phyloP scores from a whole-genome alignment of 2,329 filamentous ascomycete genomes.

The Talaromyces piceae region DNA sequence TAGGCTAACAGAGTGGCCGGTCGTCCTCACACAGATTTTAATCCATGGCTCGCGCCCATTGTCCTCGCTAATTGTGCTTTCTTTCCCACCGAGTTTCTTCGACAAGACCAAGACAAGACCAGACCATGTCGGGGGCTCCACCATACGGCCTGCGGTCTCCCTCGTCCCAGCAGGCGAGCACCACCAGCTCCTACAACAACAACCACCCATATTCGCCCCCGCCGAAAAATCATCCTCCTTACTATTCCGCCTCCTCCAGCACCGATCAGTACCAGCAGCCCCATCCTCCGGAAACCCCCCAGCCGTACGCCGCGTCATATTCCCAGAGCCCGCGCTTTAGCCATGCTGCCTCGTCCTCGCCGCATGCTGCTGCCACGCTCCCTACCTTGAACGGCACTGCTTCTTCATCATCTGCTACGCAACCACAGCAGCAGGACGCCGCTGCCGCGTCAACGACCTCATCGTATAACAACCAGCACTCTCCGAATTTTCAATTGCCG shows the following conservation, averaged over 20 bases:
- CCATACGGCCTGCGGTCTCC: constrained; percentile 40
- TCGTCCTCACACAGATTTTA: background rate
- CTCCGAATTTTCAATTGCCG: constrained; percentile 26
- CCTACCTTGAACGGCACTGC: constrained; percentile 34
- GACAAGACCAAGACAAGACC: too few relatives aligned
- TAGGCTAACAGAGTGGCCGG: background rate
- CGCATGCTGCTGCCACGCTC: constrained; percentile 31
- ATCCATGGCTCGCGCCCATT: constrained; percentile 10
- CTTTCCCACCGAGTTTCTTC: background rate
- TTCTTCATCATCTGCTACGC: too few relatives aligned
- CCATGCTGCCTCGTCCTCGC: constrained; percentile 30
- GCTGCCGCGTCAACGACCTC: constrained; percentile 13
- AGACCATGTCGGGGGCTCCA: constrained; percentile 39
- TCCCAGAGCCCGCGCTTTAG: constrained; percentile 35
- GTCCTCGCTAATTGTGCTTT: constrained; percentile 6
- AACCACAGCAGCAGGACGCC: too few relatives aligned
- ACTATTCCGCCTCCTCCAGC: constrained; percentile 36
- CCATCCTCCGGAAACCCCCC: constrained; percentile 37
- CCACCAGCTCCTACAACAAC: constrained; percentile 16
- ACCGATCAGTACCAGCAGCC: constrained; percentile 34
- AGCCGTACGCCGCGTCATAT: constrained; percentile 29
- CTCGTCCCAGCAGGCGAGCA: constrained; percentile 27
- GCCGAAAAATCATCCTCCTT: too few relatives aligned
- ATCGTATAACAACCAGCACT: constrained; percentile 27
- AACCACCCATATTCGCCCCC: constrained; percentile 33